Base-by-base conservation (phyloP, 1,139 yeast species). In the Arxiozyma slooffiae region DNA sequence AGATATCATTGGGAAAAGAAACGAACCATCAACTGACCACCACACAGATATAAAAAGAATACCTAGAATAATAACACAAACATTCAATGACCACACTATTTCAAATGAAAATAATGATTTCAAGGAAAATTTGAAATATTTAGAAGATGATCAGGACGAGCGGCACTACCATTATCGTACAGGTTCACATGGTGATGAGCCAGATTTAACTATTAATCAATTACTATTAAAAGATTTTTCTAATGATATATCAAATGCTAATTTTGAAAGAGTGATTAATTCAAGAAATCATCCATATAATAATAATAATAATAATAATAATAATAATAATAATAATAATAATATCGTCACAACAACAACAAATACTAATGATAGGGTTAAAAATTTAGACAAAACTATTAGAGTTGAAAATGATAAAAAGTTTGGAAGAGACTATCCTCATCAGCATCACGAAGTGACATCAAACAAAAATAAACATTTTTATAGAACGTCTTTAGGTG, bases 401-500 rank as follows among this genome's bases (percentile, higher is more conserved):
- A 17, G 8, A n/a, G 8, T 21, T 16, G 22, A 14, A 17, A 16
- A 38, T 42, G n/a, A 23, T 24, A 22, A 41, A 16, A 30, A 42
- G 26, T 37, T 34, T 34, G 24, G 60, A 61, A 18, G 14, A 20
- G 41, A 21, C 21, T 5, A 22, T 24, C 36, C 11, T 30, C 7
- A 26, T 26, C 34, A 8, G 3, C n/a, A 14, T 11, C n/a, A 30
- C 11, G 36, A 11, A 30, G 36, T 30, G 14, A 14, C n/a, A 11
- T 7, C 36, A 30, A 55, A 34, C 34, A 24, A 30, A 36, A 54
- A 53, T 26, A 41, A 37, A 44, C 88, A 82, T 57, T 84, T 84
- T 60, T 89, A 88, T 65, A 78, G 97, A 56, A 82, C 85, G 54
- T 78, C 95, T 7, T 84, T 92, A 50, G 98, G 98, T 21, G 97